phyloP scores from a whole-genome alignment of 2,329 filamentous ascomycete species.

The Zymoseptoria crescenta region DNA sequence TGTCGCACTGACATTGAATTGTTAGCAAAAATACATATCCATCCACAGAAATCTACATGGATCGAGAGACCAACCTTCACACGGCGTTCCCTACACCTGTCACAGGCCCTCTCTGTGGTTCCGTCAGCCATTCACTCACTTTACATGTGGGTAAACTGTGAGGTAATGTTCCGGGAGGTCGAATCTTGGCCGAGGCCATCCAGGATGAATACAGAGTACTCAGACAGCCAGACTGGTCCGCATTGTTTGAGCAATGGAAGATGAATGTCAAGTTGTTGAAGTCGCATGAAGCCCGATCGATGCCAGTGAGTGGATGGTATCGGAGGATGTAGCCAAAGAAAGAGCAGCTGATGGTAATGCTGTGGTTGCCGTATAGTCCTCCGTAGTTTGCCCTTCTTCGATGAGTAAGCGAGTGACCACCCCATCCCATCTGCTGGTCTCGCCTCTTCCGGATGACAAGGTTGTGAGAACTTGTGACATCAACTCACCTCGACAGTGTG shows the following conservation, averaged over 20 bases:
- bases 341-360: background rate
- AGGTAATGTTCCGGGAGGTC: background rate
- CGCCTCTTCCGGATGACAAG: background rate
- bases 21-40: background rate
- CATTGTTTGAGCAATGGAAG: background rate
- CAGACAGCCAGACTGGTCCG: background rate
- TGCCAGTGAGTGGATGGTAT: background rate
- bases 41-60: background rate
- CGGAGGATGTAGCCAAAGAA: background rate
- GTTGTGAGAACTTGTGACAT: background rate
- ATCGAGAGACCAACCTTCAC: constrained; percentile 22
- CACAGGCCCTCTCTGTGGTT: constrained; percentile 26
- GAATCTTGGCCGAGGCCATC: background rate
- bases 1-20: constrained; percentile 23
- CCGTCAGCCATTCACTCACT: constrained; percentile 19
- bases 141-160: background rate
- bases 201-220: background rate
- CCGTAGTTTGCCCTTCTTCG: background rate
- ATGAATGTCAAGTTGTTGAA: background rate
- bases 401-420: background rate
- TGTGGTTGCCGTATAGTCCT: background rate
- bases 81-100: constrained; percentile 28
- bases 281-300: background rate
- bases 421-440: background rate
- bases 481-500: background rate